phyloP scores from a whole-genome alignment of 2,329 filamentous ascomycete species.

The Diaporthe batatas region DNA sequence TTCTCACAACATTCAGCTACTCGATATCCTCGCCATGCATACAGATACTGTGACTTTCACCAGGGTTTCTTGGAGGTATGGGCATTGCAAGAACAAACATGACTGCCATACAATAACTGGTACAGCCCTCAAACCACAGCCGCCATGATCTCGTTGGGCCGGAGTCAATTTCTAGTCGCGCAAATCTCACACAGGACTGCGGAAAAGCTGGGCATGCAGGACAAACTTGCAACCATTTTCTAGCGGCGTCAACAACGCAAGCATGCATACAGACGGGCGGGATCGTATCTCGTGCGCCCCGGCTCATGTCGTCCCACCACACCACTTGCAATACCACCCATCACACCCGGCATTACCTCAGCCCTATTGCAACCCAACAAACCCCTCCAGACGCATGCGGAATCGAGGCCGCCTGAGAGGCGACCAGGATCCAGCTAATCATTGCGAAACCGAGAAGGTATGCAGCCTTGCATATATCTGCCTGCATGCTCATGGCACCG shows the following conservation, averaged over 20 bases:
- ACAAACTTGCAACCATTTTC: background rate
- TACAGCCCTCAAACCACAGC: background rate
- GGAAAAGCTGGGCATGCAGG: conserved; percentile 10
- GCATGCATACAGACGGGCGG: background rate
- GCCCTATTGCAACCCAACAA: conserved; percentile 12
- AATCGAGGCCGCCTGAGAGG: background rate
- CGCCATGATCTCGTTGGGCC: background rate
- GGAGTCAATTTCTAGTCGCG: background rate
- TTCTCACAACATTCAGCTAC: background rate
- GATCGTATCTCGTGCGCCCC: background rate
- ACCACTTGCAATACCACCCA: background rate
- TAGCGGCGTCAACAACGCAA: background rate
- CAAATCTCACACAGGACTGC: background rate
- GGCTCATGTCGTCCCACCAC: background rate
- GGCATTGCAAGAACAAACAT: background rate
- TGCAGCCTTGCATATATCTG: too few relatives aligned
- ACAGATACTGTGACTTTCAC: background rate
- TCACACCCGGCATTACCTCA: background rate
- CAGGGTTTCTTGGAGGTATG: background rate
- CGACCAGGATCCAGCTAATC: background rate
- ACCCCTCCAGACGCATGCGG: background rate
- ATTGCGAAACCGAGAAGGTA: too few relatives aligned
- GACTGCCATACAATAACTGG: background rate
- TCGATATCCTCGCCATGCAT: background rate
- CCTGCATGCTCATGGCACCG: background rate